Percentiles rank a stretch among this genome's conserved stretches.
phyloP scores from a whole-genome alignment of 805 yeast species.

The Teunomyces aglyptinius region DNA sequence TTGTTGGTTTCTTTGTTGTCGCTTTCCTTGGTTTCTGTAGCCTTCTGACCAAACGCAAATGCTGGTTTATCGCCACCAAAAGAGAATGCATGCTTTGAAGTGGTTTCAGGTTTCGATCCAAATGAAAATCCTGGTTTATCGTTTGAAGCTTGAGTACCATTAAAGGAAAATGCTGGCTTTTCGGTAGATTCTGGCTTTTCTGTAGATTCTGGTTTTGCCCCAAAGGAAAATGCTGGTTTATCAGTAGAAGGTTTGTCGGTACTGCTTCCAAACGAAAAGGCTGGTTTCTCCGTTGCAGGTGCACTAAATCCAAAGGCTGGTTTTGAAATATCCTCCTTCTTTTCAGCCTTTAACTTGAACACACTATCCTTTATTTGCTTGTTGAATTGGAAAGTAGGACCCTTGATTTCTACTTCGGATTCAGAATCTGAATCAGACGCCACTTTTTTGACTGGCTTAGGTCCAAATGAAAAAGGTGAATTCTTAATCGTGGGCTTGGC shows the following conservation, averaged over 20 bases:
- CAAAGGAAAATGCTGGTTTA: slow-evolving; percentile 3
- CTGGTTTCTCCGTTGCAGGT: slow-evolving; percentile 12
- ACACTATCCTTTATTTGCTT: slow-evolving; percentile 36
- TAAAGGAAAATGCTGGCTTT: slow-evolving; percentile 38
- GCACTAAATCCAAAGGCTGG: slow-evolving; percentile 2
- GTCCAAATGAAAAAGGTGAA: slow-evolving; percentile 39
- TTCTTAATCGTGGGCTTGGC: slow-evolving; percentile 28
- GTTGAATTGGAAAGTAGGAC: slow-evolving; percentile 60
- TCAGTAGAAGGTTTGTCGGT: neutral
- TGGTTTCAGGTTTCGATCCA: slow-evolving; percentile 13
- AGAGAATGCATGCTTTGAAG: slow-evolving; percentile 20
- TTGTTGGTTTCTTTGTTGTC: slow-evolving; percentile 5
- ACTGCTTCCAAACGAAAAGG: slow-evolving; percentile 11
- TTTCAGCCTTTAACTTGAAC: slow-evolving; percentile 18
- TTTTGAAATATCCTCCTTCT: neutral
- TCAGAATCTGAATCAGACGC: slow-evolving; percentile 53
- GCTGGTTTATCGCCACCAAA: slow-evolving; percentile 16
- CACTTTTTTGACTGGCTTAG: slow-evolving; percentile 23
- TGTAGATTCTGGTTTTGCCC: neutral
- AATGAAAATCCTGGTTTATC: slow-evolving; percentile 16
- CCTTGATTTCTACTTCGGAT: slow-evolving; percentile 65
- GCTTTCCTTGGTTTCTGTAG: neutral
- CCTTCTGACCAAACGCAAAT: neutral
- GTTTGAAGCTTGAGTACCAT: neutral
- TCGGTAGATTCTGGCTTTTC: slow-evolving; percentile 23